Evolutionary conservation across 1,284 basidiomycete species (phyloP), one percentile per base, ranked within the genome.

Genomic region (Rhodotorula glutinis): DNA sequence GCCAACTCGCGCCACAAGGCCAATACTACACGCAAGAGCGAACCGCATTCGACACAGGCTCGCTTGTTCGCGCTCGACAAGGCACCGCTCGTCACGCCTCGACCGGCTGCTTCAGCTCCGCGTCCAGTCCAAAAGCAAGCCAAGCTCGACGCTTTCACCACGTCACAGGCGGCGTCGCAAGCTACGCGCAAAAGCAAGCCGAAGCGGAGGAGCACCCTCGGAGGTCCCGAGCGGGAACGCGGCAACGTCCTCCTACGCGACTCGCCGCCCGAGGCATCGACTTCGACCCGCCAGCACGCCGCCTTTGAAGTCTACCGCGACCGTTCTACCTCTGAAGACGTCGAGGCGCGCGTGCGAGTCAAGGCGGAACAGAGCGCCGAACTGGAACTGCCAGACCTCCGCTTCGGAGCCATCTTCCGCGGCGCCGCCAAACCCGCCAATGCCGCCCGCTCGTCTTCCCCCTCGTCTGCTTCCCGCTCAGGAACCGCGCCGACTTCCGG

Each of bases 11-110:
- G 29, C 44, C 5, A 21, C 52, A 7, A 49, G 8, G 29, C 3
- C 52, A 51, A 10, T 7, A 33, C 33, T 19, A 13, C 38, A n/a
- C 44, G 57, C 43, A 21, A 16, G 43, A 44, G 17, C 17, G 49
- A n/a, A 21, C 7, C 63, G 10, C n/a, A 4, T 0, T 0, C 41
- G 9, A 62, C 25, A 13, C 65, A 66, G 49, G 23, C 9, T 7
- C 65, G 53, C 60, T 51, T 66, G 13, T 47, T 49, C 38, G 33
- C 65, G 2, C 38, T 46, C 43, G 60, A 58, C 60, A 59, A 55
- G 46, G 30, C 46, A 11, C 56, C 65, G 14, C 53, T 58, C 51
- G 56, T 66, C 30, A 66, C 65, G 4, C 65, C 65, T 4, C 40
- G 65, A 16, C 21, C 49, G 4, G 41, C 55, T 21, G 11, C 64